phyloP scores from a whole-genome alignment of 345 rosid genomes.

The Gossypium turneri region DNA sequence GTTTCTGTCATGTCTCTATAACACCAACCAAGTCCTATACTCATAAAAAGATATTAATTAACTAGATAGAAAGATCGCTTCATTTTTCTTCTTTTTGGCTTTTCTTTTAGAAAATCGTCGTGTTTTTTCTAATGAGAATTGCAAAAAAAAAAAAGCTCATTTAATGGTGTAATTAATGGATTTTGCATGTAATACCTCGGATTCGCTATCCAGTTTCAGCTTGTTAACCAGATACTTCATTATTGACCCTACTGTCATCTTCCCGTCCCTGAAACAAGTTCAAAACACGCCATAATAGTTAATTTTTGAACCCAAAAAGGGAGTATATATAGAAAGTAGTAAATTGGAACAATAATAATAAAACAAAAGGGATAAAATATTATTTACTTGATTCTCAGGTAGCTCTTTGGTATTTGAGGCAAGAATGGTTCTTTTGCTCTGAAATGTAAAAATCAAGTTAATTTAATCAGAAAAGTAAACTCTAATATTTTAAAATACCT shows the following conservation, averaged over 20 bases:
- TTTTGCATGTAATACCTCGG: conserved; percentile 56
- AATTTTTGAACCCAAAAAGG: not conserved
- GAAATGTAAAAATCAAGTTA: conserved; percentile 28
- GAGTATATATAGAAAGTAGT: not conserved
- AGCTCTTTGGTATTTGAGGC: conserved; percentile 95
- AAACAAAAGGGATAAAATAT: conserved; percentile 2
- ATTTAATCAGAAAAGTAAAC: conserved; percentile 1
- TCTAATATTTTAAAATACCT: not conserved
- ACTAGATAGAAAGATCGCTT: not conserved
- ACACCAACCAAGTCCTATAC: conserved; percentile 34
- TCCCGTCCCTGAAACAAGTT: conserved; percentile 59
- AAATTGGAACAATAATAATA: not conserved
- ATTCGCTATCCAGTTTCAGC: conserved; percentile 80
- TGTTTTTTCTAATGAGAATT: conserved; percentile 16
- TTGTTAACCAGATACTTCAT: conserved; percentile 89
- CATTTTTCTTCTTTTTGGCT: conserved; percentile 22
- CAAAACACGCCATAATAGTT: not conserved
- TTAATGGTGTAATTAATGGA: conserved; percentile 12
- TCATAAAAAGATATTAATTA: not conserved
- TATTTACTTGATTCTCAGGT: conserved; percentile 91
- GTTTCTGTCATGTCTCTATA: conserved; percentile 52
- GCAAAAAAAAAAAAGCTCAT: not conserved
- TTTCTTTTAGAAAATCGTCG: not conserved
- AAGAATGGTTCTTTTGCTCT: conserved; percentile 80
- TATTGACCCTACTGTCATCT: conserved; percentile 84